These are phyloP conservation scores for Arbutus unedo DNA, from an alignment of 148 eudicot genomes.

Conservation along the genomic window DNA sequence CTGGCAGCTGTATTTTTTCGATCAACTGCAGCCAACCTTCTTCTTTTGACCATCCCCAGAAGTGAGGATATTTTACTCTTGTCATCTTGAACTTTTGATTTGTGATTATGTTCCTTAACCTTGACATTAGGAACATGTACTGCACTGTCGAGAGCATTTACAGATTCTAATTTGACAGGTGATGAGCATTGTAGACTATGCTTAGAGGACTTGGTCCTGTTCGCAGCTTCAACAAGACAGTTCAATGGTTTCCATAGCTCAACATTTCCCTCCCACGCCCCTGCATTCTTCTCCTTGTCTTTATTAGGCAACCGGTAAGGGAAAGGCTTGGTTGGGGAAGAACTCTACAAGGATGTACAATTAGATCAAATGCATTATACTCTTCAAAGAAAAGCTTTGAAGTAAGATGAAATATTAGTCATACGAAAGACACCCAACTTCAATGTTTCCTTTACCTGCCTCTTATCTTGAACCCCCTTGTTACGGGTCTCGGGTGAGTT, in stretches of 20 bases:
- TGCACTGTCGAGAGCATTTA: slow-evolving; percentile 31
- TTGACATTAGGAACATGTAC: slow-evolving; percentile 23
- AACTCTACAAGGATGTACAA: slow-evolving; percentile 29
- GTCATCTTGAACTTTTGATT: slow-evolving; percentile 34
- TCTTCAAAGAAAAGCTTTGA: not conserved
- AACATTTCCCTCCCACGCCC: slow-evolving; percentile 40
- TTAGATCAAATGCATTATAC: not conserved
- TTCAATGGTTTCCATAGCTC: slow-evolving; percentile 75
- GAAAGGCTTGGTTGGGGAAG: slow-evolving; percentile 38
- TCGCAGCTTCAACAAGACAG: slow-evolving; percentile 75
- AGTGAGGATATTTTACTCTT: slow-evolving; percentile 27
- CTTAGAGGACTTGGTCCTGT: slow-evolving; percentile 57
- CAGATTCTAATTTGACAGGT: slow-evolving; percentile 36
- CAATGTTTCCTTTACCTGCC: slow-evolving; percentile 44
- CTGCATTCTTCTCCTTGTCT: slow-evolving; percentile 25
- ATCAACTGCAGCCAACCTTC: slow-evolving; percentile 40
- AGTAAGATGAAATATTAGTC: not conserved
- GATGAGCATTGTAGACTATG: slow-evolving; percentile 38
- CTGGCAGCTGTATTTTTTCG: slow-evolving; percentile 34
- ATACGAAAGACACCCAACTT: not conserved
- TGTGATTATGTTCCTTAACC: slow-evolving; percentile 35
- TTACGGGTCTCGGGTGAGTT: slow-evolving; percentile 58
- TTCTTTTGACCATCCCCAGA: slow-evolving; percentile 44
- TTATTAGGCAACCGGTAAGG: slow-evolving; percentile 31
- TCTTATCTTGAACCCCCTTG: slow-evolving; percentile 42